Percentiles rank a stretch among this genome's conserved stretches.
Evolutionary conservation across 2,329 filamentous ascomycete species (phyloP).

Genomic region (Alternaria conjuncta): DNA sequence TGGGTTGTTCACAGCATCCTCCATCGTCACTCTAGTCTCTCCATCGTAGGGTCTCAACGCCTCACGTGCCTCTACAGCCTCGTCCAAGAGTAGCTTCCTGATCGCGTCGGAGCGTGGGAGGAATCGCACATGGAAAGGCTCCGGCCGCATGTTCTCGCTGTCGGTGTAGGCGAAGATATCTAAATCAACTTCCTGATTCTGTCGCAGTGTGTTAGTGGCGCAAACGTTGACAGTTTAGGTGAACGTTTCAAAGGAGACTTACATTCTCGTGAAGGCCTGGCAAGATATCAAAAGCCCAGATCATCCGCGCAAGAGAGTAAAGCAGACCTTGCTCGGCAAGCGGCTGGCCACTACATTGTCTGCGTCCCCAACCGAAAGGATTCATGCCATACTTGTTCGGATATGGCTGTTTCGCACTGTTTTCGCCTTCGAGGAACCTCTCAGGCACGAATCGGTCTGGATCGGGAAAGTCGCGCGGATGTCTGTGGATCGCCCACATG

Average conservation of each 20-base stretch:
- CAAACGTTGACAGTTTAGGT: rapidly evolving
- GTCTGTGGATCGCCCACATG: background rate
- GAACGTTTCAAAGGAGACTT: background rate
- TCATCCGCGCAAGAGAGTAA: background rate
- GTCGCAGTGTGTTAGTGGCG: background rate
- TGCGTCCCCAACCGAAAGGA: background rate
- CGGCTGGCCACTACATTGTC: background rate
- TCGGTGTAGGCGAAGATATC: background rate
- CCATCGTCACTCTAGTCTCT: background rate
- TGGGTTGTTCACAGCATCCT: background rate
- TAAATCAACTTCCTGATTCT: background rate
- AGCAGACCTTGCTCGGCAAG: background rate
- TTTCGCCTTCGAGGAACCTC: background rate
- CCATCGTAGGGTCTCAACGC: background rate
- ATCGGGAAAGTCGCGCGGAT: background rate
- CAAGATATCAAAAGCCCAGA: background rate
- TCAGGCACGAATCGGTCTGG: background rate
- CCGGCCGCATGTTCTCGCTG: background rate
- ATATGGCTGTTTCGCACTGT: background rate
- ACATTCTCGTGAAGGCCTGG: background rate
- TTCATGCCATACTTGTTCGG: background rate
- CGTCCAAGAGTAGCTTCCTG: background rate
- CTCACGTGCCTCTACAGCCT: background rate
- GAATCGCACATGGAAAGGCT: background rate
- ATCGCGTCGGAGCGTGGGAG: background rate